Conservation (phyloP, 2,329 filamentous ascomycete species). For the Byssoonygena ceratinophila region DNA sequence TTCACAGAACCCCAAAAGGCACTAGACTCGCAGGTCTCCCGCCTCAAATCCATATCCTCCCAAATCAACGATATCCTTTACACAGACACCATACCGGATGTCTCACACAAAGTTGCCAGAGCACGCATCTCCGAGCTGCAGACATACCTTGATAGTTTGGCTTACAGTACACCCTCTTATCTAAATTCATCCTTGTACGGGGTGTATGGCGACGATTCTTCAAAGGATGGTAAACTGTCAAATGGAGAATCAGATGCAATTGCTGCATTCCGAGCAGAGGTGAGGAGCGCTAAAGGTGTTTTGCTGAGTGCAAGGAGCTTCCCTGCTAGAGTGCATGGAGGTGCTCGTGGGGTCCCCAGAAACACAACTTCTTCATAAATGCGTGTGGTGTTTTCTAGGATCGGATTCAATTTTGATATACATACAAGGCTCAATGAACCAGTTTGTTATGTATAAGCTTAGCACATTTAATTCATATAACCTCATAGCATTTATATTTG, state of each 20-base stretch:
- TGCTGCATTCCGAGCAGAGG: constrained; percentile 48
- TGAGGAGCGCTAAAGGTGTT: constrained; percentile 53
- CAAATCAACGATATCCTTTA: constrained; percentile 42
- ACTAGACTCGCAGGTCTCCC: constrained; percentile 33
- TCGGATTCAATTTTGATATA: not conserved
- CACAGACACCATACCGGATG: constrained; percentile 28
- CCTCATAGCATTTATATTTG: no score
- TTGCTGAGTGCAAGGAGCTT: constrained; percentile 54
- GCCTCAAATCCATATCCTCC: constrained; percentile 42
- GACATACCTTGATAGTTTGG: constrained; percentile 43
- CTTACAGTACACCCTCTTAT: constrained; percentile 30
- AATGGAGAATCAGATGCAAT: constrained; percentile 47
- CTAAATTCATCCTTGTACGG: constrained; percentile 26
- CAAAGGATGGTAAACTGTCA: constrained; percentile 22
- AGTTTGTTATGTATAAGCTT: no score
- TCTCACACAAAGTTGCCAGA: constrained; percentile 27
- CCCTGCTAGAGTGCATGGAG: constrained; percentile 25
- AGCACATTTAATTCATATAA: no score
- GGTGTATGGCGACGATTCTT: constrained; percentile 24
- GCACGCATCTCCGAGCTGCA: constrained; percentile 37
- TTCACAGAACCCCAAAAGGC: constrained; percentile 20
- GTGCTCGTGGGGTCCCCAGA: not conserved
- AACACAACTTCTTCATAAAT: not conserved
- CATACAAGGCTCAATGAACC: not conserved
- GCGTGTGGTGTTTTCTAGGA: not conserved